Evolutionary conservation across 208 protist species (phyloP).

Genomic region (Leishmania aethiopica): DNA sequence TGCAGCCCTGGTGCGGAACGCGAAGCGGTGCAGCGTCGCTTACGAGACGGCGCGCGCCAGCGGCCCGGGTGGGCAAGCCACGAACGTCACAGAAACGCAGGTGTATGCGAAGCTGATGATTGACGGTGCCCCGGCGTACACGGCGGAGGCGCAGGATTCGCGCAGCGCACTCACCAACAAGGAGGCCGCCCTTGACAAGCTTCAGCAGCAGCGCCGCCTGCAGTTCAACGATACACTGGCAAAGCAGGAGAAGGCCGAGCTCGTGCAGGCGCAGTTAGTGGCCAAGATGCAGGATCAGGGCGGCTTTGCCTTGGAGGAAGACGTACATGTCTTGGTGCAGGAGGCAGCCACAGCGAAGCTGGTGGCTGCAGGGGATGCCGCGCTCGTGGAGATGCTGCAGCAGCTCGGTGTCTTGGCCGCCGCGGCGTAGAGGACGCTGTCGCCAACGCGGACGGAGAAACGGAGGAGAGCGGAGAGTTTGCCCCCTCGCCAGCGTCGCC

Average conservation of each 20-base stretch:
- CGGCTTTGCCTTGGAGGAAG: conserved; percentile 28
- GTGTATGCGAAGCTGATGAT: conserved; percentile 82
- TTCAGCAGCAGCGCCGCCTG: conserved; percentile 47
- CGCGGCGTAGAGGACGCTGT: neutral
- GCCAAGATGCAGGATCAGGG: conserved; percentile 22
- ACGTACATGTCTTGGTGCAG: conserved; percentile 19
- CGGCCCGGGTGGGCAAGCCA: conserved; percentile 87
- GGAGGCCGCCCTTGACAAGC: conserved; percentile 71
- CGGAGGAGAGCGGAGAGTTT: neutral
- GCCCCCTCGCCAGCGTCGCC: neutral
- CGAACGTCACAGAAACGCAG: conserved; percentile 89
- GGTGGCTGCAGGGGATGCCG: conserved; percentile 29
- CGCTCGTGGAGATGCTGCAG: conserved; percentile 30
- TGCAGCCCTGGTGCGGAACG: conserved; percentile 53
- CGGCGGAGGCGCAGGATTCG: conserved; percentile 84
- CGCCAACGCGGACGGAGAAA: neutral
- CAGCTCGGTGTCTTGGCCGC: conserved; percentile 21
- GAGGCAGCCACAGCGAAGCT: conserved; percentile 20
- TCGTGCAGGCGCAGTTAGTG: conserved; percentile 43
- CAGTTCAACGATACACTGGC: conserved; percentile 80
- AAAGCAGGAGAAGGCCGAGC: conserved; percentile 48
- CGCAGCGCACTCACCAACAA: conserved; percentile 85
- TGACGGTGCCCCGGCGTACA: conserved; percentile 70
- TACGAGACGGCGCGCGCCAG: conserved; percentile 85
- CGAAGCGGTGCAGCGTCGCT: conserved; percentile 39